Percentiles rank a stretch among this genome's conserved stretches.
Evolutionary conservation across 805 yeast genomes (phyloP).

Genomic region (Candida vaughaniae): DNA sequence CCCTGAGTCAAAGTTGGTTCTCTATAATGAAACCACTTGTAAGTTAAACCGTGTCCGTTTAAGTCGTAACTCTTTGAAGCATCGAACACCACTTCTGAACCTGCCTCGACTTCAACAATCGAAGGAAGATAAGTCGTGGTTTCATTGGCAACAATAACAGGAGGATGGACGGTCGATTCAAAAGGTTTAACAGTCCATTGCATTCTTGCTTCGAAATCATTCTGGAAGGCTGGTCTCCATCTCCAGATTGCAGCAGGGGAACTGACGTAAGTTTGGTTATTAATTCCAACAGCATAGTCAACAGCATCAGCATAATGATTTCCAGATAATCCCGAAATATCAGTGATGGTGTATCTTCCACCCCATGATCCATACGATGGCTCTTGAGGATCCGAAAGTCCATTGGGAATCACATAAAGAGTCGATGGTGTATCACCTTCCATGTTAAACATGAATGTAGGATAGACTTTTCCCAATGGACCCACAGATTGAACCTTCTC

Average conservation of each 20-base stretch:
- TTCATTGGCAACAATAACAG: conserved; percentile 21
- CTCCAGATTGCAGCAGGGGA: conserved; percentile 31
- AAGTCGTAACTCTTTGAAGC: conserved; percentile 23
- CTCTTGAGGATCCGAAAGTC: conserved; percentile 23
- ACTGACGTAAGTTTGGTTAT: conserved; percentile 16
- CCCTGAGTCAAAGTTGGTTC: conserved; percentile 20
- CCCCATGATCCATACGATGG: conserved; percentile 37
- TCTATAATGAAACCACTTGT: conserved; percentile 26
- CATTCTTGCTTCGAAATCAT: conserved; percentile 29
- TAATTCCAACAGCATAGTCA: conserved; percentile 20
- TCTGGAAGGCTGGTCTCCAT: conserved; percentile 30
- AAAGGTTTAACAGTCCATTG: conserved; percentile 30
- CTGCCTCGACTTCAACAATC: conserved; percentile 12
- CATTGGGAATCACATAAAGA: conserved; percentile 26
- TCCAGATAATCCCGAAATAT: conserved; percentile 15
- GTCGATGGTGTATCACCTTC: conserved; percentile 32
- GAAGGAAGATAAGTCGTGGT: conserved; percentile 19
- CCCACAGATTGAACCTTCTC: conserved; percentile 22
- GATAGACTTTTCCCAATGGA: conserved; percentile 24
- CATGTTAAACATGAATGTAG: conserved; percentile 21
- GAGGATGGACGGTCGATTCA: conserved; percentile 21
- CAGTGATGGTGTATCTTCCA: conserved; percentile 24
- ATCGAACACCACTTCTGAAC: conserved; percentile 17
- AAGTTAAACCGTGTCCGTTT: conserved; percentile 14
- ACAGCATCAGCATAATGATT: conserved; percentile 21